Conservation (phyloP, 192 early-diverging fungal genomes). For the Coemansia sp. region DNA sequence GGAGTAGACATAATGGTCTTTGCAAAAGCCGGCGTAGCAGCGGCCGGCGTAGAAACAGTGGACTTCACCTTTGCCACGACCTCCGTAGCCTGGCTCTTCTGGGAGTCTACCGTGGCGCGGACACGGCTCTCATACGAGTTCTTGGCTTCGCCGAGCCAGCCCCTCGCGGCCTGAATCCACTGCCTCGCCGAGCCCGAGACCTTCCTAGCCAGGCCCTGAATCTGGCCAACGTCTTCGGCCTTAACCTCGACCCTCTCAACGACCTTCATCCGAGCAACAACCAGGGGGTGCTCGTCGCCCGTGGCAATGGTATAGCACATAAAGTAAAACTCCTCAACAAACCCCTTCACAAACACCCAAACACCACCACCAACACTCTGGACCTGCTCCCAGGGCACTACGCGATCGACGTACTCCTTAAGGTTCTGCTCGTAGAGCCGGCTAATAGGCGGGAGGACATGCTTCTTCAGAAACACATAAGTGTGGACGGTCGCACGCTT, state of each 20-base stretch:
- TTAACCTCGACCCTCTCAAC: background rate
- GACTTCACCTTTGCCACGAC: background rate
- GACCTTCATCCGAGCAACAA: constrained; percentile 13
- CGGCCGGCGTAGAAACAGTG: background rate
- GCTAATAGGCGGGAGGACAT: constrained; percentile 30
- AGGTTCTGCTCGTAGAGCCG: constrained; percentile 21
- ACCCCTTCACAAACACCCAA: constrained; percentile 6
- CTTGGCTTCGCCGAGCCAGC: constrained; percentile 37
- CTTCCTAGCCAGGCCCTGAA: constrained; percentile 22
- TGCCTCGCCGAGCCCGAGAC: constrained; percentile 46
- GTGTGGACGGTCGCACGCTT: constrained; percentile 16
- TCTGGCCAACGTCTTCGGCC: constrained; percentile 9
- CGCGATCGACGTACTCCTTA: constrained; percentile 41
- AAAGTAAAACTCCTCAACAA: constrained; percentile 45
- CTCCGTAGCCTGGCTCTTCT: constrained; percentile 19
- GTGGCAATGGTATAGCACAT: constrained; percentile 50
- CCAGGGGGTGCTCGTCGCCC: constrained; percentile 37
- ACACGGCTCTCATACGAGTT: constrained; percentile 20
- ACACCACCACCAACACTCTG: background rate
- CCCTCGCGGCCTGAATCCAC: constrained; percentile 46
- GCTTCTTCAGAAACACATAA: constrained; percentile 19
- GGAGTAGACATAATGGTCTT: background rate
- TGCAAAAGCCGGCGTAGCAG: background rate
- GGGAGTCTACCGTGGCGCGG: constrained; percentile 16
- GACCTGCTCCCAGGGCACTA: constrained; percentile 51